Evolutionary conservation across 2,329 filamentous ascomycete species (phyloP).

Genomic region (Trichoderma afroharzianum): DNA sequence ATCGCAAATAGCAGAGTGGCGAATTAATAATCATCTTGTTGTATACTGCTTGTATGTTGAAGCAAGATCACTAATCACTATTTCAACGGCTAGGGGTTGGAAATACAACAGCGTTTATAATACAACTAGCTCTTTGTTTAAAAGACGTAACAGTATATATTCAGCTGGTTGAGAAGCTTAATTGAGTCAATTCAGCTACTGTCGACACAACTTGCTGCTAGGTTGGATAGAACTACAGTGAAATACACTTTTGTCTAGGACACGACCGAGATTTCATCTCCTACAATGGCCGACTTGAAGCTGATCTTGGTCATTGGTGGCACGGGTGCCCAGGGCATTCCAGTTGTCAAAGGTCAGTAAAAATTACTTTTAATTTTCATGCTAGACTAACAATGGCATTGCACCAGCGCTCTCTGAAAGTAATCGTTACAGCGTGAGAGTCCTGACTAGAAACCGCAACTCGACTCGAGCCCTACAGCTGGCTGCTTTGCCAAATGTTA

Average conservation of each 20-base stretch:
- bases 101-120: not conserved
- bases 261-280: not conserved
- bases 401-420: not conserved
- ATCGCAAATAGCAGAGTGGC: not conserved
- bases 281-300: not conserved
- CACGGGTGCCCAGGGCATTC: not conserved
- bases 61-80: not conserved
- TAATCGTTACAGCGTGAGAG: not conserved
- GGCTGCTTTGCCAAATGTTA: not conserved
- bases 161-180: accelerated
- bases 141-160: not conserved
- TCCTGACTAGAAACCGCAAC: not conserved
- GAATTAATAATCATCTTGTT: not conserved
- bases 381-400: not conserved
- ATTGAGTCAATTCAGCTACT: not conserved
- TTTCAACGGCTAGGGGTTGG: not conserved
- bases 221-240: not conserved
- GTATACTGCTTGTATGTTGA: not conserved
- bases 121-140: accelerated
- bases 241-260: not conserved
- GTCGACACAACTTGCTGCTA: not conserved
- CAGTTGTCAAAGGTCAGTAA: not conserved
- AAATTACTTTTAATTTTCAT: not conserved
- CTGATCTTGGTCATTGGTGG: not conserved
- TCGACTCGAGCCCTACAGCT: not conserved